Percentiles rank a stretch among this genome's conserved stretches.
These are phyloP conservation scores for Tolypocladium nubicola DNA, from an alignment of 2,329 filamentous ascomycete species.

Conservation along the genomic window DNA sequence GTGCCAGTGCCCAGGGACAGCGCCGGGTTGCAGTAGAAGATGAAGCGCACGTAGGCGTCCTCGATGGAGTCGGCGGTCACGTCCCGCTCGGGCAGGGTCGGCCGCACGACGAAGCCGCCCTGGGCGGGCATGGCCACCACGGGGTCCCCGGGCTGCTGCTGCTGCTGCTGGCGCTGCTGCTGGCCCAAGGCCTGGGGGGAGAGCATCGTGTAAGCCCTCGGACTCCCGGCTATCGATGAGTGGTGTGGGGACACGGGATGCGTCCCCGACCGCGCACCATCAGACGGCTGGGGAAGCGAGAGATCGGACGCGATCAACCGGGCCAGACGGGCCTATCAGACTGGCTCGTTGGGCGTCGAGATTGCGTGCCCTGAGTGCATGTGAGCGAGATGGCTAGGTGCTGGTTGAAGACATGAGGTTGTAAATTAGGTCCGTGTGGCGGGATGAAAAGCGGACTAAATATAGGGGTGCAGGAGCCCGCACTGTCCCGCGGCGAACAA, in stretches of 20 bases:
- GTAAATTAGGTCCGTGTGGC: slow-evolving; percentile 3
- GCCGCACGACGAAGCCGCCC: slow-evolving; percentile 7
- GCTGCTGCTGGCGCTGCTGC: background rate
- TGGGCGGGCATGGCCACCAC: background rate
- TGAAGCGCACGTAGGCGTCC: slow-evolving; percentile 73
- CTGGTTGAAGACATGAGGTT: background rate
- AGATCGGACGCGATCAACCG: background rate
- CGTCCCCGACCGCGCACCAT: background rate
- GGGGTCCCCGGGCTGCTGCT: slow-evolving; percentile 1
- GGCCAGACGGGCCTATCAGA: background rate
- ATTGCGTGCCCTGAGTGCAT: background rate
- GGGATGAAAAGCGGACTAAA: background rate
- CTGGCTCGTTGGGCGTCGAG: background rate
- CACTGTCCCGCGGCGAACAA: background rate
- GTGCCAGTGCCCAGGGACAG: slow-evolving; percentile 60
- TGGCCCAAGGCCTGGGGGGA: background rate
- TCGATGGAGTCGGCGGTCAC: slow-evolving; percentile 65
- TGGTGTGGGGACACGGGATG: background rate
- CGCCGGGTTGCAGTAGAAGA: slow-evolving; percentile 83
- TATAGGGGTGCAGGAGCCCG: background rate
- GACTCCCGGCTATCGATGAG: background rate
- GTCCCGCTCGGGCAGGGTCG: slow-evolving; percentile 50
- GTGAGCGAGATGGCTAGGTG: background rate
- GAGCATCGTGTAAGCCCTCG: background rate
- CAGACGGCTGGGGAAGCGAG: background rate